phyloP scores from a whole-genome alignment of 306 rosid species.

The Glycine latifolia region DNA sequence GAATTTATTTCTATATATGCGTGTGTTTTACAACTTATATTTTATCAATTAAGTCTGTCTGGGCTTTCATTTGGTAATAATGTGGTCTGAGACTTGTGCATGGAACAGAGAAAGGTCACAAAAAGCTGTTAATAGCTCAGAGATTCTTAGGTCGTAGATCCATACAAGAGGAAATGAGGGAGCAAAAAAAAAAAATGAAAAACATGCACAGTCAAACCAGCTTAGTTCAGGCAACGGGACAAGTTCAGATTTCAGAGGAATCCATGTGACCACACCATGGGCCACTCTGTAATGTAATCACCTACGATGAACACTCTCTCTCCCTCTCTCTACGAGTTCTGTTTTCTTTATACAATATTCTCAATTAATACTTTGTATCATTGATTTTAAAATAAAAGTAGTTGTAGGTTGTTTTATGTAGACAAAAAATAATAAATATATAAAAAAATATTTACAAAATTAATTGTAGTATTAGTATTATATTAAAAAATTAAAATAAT shows the following conservation, averaged over 20 bases:
- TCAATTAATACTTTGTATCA: background rate
- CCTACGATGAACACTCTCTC: conserved; percentile 42
- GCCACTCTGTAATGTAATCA: conserved; percentile 56
- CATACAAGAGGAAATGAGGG: conserved; percentile 31
- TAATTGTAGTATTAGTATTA: too few species aligned
- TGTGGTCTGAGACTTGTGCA: conserved; percentile 60
- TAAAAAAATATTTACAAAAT: too few species aligned
- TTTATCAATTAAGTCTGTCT: background rate
- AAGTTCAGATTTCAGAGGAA: conserved; percentile 65
- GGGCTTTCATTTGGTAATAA: conserved; percentile 64
- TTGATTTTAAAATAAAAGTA: too few species aligned
- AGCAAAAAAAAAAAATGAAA: background rate
- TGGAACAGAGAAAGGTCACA: conserved; percentile 58
- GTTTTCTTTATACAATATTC: background rate
- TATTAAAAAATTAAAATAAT: too few species aligned
- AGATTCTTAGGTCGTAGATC: conserved; percentile 62
- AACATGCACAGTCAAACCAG: conserved; percentile 29
- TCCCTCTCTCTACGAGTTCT: background rate
- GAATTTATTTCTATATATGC: background rate
- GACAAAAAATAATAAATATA: too few species aligned
- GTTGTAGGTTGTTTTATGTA: too few species aligned
- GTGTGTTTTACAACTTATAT: background rate
- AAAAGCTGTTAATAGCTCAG: conserved; percentile 64
- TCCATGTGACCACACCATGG: conserved; percentile 73
- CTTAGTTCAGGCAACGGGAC: conserved; percentile 58